phyloP scores from a whole-genome alignment of 495 filamentous ascomycete genomes.

The Podospora australis region DNA sequence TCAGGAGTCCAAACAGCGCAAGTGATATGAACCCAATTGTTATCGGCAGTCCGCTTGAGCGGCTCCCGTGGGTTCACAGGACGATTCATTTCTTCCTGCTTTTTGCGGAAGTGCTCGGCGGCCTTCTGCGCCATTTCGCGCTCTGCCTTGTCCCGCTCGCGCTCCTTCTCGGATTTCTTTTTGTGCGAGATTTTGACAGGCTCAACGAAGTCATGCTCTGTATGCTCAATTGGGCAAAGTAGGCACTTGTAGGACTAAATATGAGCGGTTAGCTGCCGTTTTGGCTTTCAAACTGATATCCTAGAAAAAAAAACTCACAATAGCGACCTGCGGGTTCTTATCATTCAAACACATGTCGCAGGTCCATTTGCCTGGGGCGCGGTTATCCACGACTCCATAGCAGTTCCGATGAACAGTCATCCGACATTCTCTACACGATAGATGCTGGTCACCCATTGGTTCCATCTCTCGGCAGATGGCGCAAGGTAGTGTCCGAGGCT shows the following conservation, averaged over 20 bases:
- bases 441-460: conserved; percentile 60
- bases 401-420: conserved; percentile 90
- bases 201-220: conserved; percentile 76
- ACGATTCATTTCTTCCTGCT: conserved; percentile 73
- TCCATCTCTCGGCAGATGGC: conserved; percentile 75
- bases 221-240: conserved; percentile 73
- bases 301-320: conserved; percentile 48
- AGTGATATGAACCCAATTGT: conserved; percentile 97
- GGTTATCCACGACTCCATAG: conserved; percentile 71
- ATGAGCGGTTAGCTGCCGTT: conserved; percentile 21
- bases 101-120: conserved; percentile 70
- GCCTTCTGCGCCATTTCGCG: conserved; percentile 69
- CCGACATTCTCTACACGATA: conserved; percentile 78
- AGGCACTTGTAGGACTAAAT: conserved; percentile 79
- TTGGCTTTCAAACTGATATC: background rate
- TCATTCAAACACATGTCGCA: conserved; percentile 97
- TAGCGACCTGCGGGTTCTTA: conserved; percentile 76
- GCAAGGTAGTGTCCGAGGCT: conserved; percentile 72
- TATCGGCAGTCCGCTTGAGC: conserved; percentile 83
- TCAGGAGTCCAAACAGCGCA: conserved; percentile 90
- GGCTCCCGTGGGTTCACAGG: conserved; percentile 83
- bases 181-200: conserved; percentile 69
- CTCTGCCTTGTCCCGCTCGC: conserved; percentile 79
- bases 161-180: conserved; percentile 89
- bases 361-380: conserved; percentile 75